Percentiles rank a stretch among this genome's conserved stretches.
Evolutionary conservation across 495 filamentous ascomycete genomes (phyloP).

Genomic region (Stereocaulon alpinum): DNA sequence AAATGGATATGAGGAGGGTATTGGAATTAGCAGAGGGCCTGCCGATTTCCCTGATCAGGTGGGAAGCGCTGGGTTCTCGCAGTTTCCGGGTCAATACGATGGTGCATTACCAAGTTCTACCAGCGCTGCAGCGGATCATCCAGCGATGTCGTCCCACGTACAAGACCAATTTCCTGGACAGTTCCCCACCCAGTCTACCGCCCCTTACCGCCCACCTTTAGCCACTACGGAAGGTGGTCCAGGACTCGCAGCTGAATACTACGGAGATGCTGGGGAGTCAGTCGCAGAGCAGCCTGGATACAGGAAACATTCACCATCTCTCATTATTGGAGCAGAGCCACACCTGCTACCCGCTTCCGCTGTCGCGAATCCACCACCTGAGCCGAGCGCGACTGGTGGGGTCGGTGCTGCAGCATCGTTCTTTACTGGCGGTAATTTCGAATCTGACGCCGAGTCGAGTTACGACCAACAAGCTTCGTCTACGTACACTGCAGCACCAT

Average conservation of each 20-base stretch:
- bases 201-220: conserved; percentile 44
- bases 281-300: conserved; percentile 52
- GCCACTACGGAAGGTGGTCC: conserved; percentile 30
- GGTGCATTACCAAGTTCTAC: conserved; percentile 19
- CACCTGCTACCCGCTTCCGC: conserved; percentile 42
- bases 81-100: conserved; percentile 37
- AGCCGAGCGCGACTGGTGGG: conserved; percentile 41
- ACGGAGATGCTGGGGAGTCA: conserved; percentile 54
- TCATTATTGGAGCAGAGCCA: conserved; percentile 41
- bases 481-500: conserved; percentile 3
- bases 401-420: conserved; percentile 44
- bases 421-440: conserved; percentile 20
- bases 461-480: conserved; percentile 8
- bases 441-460: conserved; percentile 7
- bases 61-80: conserved; percentile 30
- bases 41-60: conserved; percentile 31
- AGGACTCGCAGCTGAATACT: conserved; percentile 57
- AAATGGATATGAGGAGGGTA: conserved; percentile 8
- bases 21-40: conserved; percentile 12
- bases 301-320: conserved; percentile 40
- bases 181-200: conserved; percentile 34
- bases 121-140: conserved; percentile 20
- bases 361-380: conserved; percentile 38
- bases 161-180: conserved; percentile 51
- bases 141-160: conserved; percentile 41